phyloP scores from a whole-genome alignment of 352 stramenopile species.

The Phytophthora hibernalis region DNA sequence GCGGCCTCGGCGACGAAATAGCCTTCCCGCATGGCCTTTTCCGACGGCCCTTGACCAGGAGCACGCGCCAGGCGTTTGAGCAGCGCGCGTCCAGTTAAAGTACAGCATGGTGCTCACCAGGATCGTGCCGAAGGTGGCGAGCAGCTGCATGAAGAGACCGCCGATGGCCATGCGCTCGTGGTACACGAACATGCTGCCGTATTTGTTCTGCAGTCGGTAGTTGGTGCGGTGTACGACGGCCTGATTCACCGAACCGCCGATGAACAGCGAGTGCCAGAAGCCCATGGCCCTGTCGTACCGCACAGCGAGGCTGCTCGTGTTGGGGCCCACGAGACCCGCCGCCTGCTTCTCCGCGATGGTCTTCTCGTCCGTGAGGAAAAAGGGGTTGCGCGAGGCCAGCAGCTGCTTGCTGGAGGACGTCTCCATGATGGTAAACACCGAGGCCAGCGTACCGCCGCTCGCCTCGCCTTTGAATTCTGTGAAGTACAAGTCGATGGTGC shows the following conservation, averaged over 20 bases:
- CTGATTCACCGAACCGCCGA: constrained; percentile 85
- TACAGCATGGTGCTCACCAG: constrained; percentile 58
- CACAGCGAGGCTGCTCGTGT: constrained; percentile 45
- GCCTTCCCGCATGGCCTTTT: constrained; percentile 81
- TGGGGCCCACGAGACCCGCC: constrained; percentile 43
- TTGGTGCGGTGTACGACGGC: constrained; percentile 82
- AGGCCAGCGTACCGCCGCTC: constrained; percentile 69
- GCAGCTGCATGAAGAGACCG: constrained; percentile 53
- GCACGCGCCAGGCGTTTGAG: constrained; percentile 72
- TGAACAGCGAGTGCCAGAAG: constrained; percentile 74
- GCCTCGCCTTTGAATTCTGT: constrained; percentile 57
- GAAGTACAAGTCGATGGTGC: constrained; percentile 57
- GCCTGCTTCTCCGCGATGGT: constrained; percentile 46
- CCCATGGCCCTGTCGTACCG: constrained; percentile 75
- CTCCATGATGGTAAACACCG: constrained; percentile 66
- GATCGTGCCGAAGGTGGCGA: constrained; percentile 43
- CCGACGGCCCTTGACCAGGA: constrained; percentile 83
- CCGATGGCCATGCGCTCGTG: constrained; percentile 63
- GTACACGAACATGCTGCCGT: constrained; percentile 74
- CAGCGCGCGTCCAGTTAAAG: constrained; percentile 68
- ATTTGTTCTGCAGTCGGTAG: constrained; percentile 58
- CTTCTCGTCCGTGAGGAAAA: constrained; percentile 61
- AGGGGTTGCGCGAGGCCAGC: constrained; percentile 52
- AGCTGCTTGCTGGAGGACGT: constrained; percentile 53
- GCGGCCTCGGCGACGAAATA: constrained; percentile 66